These are phyloP conservation scores for Hygrocybe coccinea DNA, from an alignment of 768 basidiomycete genomes.

Conservation along the genomic window DNA sequence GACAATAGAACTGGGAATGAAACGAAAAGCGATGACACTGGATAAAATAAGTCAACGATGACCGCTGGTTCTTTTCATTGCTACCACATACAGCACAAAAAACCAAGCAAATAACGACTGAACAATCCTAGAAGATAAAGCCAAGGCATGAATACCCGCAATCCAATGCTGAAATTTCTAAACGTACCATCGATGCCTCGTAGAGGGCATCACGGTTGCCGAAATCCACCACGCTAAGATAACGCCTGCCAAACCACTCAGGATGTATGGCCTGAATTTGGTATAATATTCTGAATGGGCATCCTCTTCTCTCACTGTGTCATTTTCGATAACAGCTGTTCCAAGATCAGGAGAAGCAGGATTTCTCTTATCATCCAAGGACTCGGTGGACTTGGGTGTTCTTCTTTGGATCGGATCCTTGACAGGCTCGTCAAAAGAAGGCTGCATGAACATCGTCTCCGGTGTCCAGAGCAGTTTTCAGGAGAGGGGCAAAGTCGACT, in stretches of 20 bases:
- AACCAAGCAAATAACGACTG: conserved; percentile 82
- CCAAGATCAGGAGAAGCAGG: conserved; percentile 14
- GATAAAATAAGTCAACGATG: background rate
- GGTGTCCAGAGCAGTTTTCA: no score
- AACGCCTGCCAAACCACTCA: conserved; percentile 49
- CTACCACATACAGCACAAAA: conserved; percentile 57
- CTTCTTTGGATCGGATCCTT: background rate
- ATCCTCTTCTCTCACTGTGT: conserved; percentile 19
- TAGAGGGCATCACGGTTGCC: conserved; percentile 59
- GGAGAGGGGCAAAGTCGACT: no score
- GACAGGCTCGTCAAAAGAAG: background rate
- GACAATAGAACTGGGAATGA: conserved; percentile 66
- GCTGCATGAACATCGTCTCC: no score
- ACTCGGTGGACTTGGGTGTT: conserved; percentile 5
- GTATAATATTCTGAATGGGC: conserved; percentile 12
- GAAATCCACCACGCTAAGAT: conserved; percentile 88
- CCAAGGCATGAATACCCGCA: background rate
- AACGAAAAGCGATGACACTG: conserved; percentile 80
- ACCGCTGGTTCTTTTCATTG: background rate
- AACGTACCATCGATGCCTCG: conserved; percentile 68
- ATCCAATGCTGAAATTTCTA: conserved; percentile 1
- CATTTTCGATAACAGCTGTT: conserved; percentile 19
- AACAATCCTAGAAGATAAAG: conserved; percentile 51
- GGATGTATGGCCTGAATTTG: conserved; percentile 40
- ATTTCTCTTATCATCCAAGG: conserved; percentile 20